Percentiles rank a stretch among this genome's conserved stretches.
Conservation (phyloP, 2,329 filamentous ascomycete genomes). For the Ophidiomyces ophidiicola region DNA sequence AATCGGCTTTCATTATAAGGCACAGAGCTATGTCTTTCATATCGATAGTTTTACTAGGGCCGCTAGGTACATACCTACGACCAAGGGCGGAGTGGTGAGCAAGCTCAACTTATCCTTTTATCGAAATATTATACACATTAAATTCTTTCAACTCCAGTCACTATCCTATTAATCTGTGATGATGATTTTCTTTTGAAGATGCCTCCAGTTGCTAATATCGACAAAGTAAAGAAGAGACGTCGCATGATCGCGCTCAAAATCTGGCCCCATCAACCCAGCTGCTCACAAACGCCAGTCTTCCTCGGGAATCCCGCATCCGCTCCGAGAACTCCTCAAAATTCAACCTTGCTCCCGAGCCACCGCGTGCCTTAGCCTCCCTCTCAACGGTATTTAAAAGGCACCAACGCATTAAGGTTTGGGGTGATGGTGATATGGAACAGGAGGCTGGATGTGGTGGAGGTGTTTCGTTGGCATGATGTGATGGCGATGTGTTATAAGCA, state of each 20-base stretch:
- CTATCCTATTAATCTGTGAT: too few relatives aligned
- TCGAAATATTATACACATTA: too few relatives aligned
- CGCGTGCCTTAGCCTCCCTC: slow-evolving; percentile 54
- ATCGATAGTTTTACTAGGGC: too few relatives aligned
- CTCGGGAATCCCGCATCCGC: slow-evolving; percentile 57
- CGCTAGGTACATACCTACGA: too few relatives aligned
- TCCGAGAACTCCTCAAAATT: slow-evolving; percentile 67
- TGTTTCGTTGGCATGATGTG: slow-evolving; percentile 22
- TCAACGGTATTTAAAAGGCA: slow-evolving; percentile 51
- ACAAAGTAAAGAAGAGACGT: too few relatives aligned
- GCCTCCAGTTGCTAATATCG: too few relatives aligned
- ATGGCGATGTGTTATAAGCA: slow-evolving; percentile 23
- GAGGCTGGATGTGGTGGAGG: slow-evolving; percentile 22
- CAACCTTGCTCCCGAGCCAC: slow-evolving; percentile 63
- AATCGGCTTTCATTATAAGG: too few relatives aligned
- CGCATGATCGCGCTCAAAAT: slow-evolving; percentile 37
- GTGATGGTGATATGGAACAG: slow-evolving; percentile 19
- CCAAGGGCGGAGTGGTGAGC: too few relatives aligned
- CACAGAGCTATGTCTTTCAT: too few relatives aligned
- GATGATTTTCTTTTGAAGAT: neutral
- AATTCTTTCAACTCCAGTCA: too few relatives aligned
- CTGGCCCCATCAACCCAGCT: slow-evolving; percentile 75
- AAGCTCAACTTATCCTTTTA: too few relatives aligned
- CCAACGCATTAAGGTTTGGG: slow-evolving; percentile 35
- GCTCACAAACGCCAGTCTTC: slow-evolving; percentile 66